Evolutionary conservation across 306 rosid species (phyloP).

Genomic region (Dalbergia oliveri): DNA sequence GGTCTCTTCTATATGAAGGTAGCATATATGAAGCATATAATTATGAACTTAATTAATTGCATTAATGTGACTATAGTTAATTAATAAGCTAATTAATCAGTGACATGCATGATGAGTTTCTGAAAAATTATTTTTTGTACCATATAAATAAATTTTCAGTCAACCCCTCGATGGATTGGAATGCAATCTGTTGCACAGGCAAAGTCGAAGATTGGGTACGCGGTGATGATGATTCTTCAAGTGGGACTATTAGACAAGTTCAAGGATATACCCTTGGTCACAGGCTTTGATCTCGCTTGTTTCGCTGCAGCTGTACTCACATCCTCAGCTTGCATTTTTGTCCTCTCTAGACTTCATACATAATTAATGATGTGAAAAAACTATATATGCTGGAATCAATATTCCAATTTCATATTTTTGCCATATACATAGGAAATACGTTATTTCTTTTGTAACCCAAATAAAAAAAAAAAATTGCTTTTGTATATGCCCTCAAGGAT

Average conservation of each 20-base stretch:
- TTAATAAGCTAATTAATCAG: background rate
- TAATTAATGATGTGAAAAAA: background rate
- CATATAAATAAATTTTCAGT: conserved; percentile 34
- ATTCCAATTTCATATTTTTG: background rate
- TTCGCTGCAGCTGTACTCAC: conserved; percentile 55
- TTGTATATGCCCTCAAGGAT: background rate
- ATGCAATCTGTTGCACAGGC: conserved; percentile 52
- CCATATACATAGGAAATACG: background rate
- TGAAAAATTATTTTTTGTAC: background rate
- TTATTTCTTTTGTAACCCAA: conserved; percentile 7
- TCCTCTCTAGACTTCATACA: conserved; percentile 49
- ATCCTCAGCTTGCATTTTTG: conserved; percentile 57
- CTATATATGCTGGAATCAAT: too few relatives aligned
- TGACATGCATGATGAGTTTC: background rate
- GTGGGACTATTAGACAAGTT: conserved; percentile 60
- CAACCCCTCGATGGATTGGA: conserved; percentile 46
- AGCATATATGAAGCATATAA: background rate
- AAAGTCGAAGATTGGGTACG: conserved; percentile 56
- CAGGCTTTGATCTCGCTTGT: conserved; percentile 62
- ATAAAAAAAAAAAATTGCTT: background rate
- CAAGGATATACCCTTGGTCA: conserved; percentile 50
- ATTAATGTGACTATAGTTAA: background rate
- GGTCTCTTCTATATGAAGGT: conserved; percentile 46
- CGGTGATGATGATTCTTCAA: conserved; percentile 59
- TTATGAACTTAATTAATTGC: background rate